Conservation (phyloP, 202 grass and related monocot species). For the Brachypodium distachyon region DNA sequence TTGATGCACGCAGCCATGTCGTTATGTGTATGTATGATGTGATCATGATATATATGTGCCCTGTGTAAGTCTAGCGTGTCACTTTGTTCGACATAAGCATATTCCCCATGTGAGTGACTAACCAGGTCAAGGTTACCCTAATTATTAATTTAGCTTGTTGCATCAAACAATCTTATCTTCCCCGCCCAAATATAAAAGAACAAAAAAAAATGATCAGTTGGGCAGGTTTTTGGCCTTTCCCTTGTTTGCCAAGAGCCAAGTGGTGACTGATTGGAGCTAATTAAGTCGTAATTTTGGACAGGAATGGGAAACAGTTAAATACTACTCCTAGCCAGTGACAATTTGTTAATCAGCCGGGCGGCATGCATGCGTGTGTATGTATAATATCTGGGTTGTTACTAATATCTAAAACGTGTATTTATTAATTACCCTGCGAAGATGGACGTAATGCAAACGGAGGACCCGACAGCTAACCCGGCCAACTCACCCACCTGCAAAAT, state of each 20-base stretch:
- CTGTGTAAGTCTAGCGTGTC: too few species aligned
- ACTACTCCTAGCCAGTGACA: too few species aligned
- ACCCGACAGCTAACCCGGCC: conserved; percentile 90
- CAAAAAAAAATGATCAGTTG: too few species aligned
- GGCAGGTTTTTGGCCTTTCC: neutral
- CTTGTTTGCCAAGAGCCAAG: conserved; percentile 6
- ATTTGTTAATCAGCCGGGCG: neutral
- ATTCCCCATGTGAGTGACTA: too few species aligned
- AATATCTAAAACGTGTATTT: neutral
- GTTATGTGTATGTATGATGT: neutral
- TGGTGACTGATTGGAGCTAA: neutral
- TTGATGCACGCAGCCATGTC: too few species aligned
- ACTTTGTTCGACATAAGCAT: too few species aligned
- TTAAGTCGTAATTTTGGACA: neutral
- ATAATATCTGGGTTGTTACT: neutral
- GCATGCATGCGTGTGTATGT: neutral
- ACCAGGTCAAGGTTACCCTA: neutral
- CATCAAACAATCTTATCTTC: neutral
- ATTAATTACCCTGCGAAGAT: conserved; percentile 89
- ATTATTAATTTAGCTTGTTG: neutral
- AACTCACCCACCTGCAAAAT: conserved; percentile 81
- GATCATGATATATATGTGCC: too few species aligned
- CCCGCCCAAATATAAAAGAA: too few species aligned
- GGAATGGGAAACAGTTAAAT: neutral
- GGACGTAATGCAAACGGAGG: conserved; percentile 96